Conservation (phyloP, 2,329 filamentous ascomycete species). For the Aspergillus tubingensis region DNA sequence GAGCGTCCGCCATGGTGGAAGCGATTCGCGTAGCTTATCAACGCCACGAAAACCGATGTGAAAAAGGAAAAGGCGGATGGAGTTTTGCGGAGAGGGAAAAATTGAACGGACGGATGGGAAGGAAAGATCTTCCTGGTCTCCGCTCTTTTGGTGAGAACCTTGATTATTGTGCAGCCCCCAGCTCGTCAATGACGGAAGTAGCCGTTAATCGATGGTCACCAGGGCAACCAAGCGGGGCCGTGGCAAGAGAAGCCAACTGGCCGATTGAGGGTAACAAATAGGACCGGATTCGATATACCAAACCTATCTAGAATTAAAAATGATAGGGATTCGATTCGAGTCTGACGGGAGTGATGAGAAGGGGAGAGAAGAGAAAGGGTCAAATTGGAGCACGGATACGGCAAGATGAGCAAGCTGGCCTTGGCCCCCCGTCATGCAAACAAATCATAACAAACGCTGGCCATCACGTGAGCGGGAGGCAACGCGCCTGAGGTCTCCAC, state of each 20-base stretch:
- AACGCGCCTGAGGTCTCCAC: neutral
- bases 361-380: neutral
- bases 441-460: neutral
- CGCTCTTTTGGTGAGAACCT: slow-evolving; percentile 2
- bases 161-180: slow-evolving; percentile 5
- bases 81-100: neutral
- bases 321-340: neutral
- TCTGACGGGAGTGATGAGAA: neutral
- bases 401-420: neutral
- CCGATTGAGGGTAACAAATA: neutral
- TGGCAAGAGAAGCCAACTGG: slow-evolving; percentile 6
- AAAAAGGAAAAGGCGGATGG: neutral
- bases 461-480: neutral
- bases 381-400: neutral
- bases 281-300: neutral
- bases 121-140: neutral
- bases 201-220: slow-evolving; percentile 34
- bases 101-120: neutral
- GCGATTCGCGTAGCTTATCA: slow-evolving; percentile 5
- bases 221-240: slow-evolving; percentile 39
- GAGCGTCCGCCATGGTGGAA: slow-evolving; percentile 55
- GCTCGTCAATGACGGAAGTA: slow-evolving; percentile 17
- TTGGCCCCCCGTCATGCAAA: neutral
- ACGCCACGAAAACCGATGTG: neutral
- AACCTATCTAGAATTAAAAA: neutral